Conservation (phyloP, 371 early-diverging fungal species). For the Mortierella sp. region DNA sequence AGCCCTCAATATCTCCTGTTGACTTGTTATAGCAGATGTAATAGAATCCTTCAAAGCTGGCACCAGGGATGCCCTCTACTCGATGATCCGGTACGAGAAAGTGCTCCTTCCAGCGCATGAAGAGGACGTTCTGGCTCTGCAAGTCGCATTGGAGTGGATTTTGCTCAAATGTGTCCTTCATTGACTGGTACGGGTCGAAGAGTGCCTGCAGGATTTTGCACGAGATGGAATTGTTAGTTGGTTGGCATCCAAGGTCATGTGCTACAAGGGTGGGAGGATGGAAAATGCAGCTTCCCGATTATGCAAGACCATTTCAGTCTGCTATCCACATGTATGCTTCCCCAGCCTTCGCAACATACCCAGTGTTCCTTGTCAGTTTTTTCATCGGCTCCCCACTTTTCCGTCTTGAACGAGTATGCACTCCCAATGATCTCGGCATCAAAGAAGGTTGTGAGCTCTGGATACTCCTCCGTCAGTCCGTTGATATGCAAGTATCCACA, state of each 20-base stretch:
- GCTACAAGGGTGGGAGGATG: background rate
- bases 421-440: constrained; percentile 89
- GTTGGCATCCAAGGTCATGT: background rate
- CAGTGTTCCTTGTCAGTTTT: constrained; percentile 83
- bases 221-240: background rate
- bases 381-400: constrained; percentile 87
- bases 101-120: constrained; percentile 98
- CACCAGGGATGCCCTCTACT: constrained; percentile 86
- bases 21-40: constrained; percentile 89
- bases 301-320: background rate
- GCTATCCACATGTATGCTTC: constrained; percentile 1
- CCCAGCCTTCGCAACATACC: constrained; percentile 61
- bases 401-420: constrained; percentile 80
- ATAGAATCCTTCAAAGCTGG: constrained; percentile 96
- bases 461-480: constrained; percentile 85
- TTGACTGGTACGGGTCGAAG: constrained; percentile 75
- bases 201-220: constrained; percentile 35
- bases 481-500: constrained; percentile 87
- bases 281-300: no score
- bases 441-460: constrained; percentile 86
- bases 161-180: constrained; percentile 70
- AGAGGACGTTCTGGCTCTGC: constrained; percentile 77
- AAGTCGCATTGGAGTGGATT: constrained; percentile 79
- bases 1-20: constrained; percentile 85
- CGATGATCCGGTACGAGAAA: constrained; percentile 96